Evolutionary conservation across 805 yeast genomes (phyloP).

Genomic region (Kodamaea lidongshanica): DNA sequence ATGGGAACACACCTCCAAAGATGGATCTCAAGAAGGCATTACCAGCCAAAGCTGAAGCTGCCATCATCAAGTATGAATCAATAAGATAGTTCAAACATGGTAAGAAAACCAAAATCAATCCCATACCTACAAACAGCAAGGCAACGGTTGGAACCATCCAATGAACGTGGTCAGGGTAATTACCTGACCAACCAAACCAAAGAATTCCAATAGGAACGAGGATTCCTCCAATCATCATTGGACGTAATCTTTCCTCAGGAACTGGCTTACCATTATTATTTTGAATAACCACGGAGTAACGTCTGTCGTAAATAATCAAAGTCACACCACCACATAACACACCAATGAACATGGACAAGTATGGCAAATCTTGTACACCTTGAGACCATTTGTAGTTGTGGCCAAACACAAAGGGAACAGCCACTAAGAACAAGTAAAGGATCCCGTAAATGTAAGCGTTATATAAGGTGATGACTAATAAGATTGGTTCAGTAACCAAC

Average conservation of each 20-base stretch:
- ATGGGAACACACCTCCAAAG: conserved; percentile 57
- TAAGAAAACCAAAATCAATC: conserved; percentile 60
- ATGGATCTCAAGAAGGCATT: conserved; percentile 53
- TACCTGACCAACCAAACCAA: conserved; percentile 88
- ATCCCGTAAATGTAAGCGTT: conserved; percentile 78
- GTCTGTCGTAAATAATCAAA: conserved; percentile 52
- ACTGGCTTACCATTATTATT: conserved; percentile 47
- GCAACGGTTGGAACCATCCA: conserved; percentile 54
- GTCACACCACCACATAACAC: conserved; percentile 50
- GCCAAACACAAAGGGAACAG: conserved; percentile 63
- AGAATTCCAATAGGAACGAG: conserved; percentile 71
- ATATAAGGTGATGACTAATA: conserved; percentile 62
- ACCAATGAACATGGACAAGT: conserved; percentile 70
- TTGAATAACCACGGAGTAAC: conserved; percentile 29
- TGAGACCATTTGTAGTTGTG: conserved; percentile 44
- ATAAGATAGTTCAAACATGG: conserved; percentile 67
- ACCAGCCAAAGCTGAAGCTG: conserved; percentile 62
- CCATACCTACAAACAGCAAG: conserved; percentile 47
- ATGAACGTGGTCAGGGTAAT: conserved; percentile 59
- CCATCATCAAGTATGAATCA: conserved; percentile 62
- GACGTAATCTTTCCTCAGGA: conserved; percentile 33
- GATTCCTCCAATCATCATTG: conserved; percentile 67
- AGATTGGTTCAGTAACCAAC: conserved; percentile 66
- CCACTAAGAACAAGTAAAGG: conserved; percentile 65
- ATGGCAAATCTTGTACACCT: conserved; percentile 74